Conservation (phyloP, 2,329 filamentous ascomycete genomes). For the Fusarium guadeloupense region DNA sequence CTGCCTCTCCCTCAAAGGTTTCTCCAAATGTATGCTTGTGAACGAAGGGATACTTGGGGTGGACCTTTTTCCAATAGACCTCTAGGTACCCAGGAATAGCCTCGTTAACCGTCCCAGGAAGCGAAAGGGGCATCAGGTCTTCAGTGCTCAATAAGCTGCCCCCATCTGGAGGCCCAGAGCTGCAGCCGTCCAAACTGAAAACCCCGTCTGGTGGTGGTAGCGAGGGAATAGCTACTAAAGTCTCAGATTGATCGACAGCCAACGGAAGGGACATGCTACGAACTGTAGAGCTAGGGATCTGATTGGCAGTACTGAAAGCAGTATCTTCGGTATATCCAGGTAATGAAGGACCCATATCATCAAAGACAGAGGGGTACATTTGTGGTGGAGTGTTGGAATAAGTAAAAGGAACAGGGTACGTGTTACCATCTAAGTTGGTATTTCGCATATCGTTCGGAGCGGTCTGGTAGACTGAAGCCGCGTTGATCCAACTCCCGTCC, state of each 20-base stretch:
- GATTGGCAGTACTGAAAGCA: constrained; percentile 49
- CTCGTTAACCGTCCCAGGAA: constrained; percentile 53
- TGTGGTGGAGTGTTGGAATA: constrained; percentile 45
- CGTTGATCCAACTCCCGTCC: constrained; percentile 47
- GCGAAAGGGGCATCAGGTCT: constrained; percentile 43
- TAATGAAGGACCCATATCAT: constrained; percentile 46
- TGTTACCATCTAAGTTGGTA: constrained; percentile 33
- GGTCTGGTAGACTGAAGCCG: constrained; percentile 43
- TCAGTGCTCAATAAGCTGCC: constrained; percentile 47
- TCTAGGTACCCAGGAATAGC: constrained; percentile 61
- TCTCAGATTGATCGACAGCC: constrained; percentile 59
- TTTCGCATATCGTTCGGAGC: constrained; percentile 27
- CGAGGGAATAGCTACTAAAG: constrained; percentile 57
- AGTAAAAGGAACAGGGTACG: constrained; percentile 43
- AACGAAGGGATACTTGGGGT: constrained; percentile 60
- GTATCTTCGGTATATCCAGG: constrained; percentile 50
- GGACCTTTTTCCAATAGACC: constrained; percentile 63
- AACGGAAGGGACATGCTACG: constrained; percentile 60
- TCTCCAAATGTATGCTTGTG: constrained; percentile 58
- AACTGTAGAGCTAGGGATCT: constrained; percentile 54
- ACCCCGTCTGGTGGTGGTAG: constrained; percentile 49
- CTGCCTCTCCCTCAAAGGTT: constrained; percentile 42
- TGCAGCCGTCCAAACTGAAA: constrained; percentile 49
- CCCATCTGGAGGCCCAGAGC: constrained; percentile 54
- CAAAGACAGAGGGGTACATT: constrained; percentile 49